These are phyloP conservation scores for Haplosporangium gracile DNA, from an alignment of 192 early-diverging fungal genomes.

Conservation along the genomic window DNA sequence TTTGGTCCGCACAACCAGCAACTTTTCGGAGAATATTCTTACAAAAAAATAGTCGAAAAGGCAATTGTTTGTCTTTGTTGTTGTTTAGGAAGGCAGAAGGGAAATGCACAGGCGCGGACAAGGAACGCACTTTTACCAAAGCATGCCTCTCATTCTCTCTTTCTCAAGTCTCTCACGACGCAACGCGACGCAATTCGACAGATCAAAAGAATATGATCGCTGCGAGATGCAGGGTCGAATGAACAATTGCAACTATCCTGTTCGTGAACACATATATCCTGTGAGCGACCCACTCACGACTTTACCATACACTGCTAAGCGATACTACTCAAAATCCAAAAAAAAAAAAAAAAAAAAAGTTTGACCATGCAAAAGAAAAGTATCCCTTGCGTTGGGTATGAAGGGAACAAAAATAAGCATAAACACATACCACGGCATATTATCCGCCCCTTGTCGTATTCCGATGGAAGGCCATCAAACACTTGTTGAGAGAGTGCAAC, in stretches of 20 bases:
- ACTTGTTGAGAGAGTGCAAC: background rate
- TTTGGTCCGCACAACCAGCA: no score
- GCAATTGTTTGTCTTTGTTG: no score
- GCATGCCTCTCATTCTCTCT: background rate
- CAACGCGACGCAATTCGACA: conserved; percentile 3
- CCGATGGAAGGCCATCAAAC: background rate
- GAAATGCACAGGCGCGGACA: background rate
- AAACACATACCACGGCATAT: background rate
- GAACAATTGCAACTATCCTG: background rate
- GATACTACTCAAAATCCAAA: background rate
- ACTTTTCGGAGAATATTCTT: no score
- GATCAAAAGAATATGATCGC: background rate
- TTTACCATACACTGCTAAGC: background rate
- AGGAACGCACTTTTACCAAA: background rate
- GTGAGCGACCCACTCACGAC: background rate
- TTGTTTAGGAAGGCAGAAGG: no score
- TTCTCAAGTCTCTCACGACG: background rate
- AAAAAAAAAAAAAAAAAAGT: background rate
- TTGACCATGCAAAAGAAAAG: background rate
- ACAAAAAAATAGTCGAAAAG: no score
- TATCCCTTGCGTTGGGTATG: no score
- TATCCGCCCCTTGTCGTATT: background rate
- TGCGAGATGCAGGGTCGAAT: conserved; percentile 2
- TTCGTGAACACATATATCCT: background rate
- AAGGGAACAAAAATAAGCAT: background rate